phyloP scores from a whole-genome alignment of 1,139 yeast genomes.

The Ogataea hybrid region DNA sequence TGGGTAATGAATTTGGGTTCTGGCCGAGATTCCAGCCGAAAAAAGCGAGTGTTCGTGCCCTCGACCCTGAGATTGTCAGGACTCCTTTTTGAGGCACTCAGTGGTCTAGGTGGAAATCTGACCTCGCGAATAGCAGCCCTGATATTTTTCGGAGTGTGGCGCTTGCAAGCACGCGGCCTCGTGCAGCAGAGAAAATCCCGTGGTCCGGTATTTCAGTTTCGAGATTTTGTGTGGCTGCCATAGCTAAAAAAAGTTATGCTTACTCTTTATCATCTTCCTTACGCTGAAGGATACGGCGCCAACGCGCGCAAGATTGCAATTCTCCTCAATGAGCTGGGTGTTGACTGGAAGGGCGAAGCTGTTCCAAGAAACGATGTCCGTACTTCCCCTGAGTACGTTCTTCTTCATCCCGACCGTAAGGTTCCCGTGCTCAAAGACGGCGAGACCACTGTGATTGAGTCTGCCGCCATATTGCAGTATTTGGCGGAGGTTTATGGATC shows the following conservation, averaged over 20 bases:
- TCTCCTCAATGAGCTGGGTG: constrained; percentile 3
- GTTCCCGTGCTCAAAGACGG: background rate
- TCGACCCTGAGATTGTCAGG: no score
- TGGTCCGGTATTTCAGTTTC: no score
- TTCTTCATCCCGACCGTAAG: background rate
- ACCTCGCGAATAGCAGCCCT: no score
- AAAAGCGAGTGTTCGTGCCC: no score
- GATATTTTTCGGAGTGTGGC: no score
- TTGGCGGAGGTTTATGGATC: background rate
- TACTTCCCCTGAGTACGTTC: background rate
- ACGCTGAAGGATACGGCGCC: constrained; percentile 6
- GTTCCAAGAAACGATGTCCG: background rate
- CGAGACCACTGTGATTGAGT: background rate
- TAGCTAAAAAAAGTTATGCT: background rate
- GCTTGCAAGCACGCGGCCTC: no score
- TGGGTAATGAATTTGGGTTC: no score
- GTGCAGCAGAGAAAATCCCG: no score
- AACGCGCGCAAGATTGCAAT: constrained; percentile 8
- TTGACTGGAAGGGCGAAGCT: background rate
- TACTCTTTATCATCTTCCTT: constrained; percentile 6
- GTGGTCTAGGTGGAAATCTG: no score
- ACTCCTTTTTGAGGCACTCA: no score
- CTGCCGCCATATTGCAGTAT: background rate
- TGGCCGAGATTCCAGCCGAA: no score
- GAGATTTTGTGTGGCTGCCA: no score